These are phyloP conservation scores for Suillus lakei DNA, from an alignment of 768 basidiomycete species.

Conservation along the genomic window DNA sequence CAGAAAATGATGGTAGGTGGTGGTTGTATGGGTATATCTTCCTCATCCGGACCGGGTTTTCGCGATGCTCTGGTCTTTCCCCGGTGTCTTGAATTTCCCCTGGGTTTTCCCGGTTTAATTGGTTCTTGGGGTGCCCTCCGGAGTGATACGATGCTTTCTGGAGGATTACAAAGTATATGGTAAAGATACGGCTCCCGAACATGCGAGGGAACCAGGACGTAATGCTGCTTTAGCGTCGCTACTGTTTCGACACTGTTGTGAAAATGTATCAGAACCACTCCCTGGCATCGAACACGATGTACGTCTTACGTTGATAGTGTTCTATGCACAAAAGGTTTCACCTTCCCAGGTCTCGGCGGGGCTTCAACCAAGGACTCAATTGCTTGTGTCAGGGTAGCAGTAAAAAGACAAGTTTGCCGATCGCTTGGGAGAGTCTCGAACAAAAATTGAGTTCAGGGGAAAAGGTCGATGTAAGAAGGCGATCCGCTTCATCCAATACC, in stretches of 20 bases:
- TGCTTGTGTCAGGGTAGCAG: conserved; percentile 88
- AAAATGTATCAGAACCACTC: conserved; percentile 12
- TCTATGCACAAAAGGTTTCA: conserved; percentile 84
- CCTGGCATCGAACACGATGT: neutral
- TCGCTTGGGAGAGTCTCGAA: conserved; percentile 80
- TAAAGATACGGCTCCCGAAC: conserved; percentile 92
- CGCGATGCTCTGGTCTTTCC: conserved; percentile 35
- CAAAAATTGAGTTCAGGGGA: conserved; percentile 79
- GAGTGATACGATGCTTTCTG: conserved; percentile 71
- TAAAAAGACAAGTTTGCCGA: conserved; percentile 96
- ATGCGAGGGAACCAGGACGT: conserved; percentile 92
- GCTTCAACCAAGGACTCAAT: conserved; percentile 80
- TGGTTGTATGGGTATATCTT: conserved; percentile 68
- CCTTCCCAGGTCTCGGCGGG: conserved; percentile 79
- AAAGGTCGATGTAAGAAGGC: conserved; percentile 88
- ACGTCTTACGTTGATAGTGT: conserved; percentile 71
- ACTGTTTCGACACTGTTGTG: conserved; percentile 83
- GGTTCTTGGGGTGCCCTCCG: conserved; percentile 67
- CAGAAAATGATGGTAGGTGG: conserved; percentile 98
- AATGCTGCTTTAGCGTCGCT: conserved; percentile 83
- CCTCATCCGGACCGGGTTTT: conserved; percentile 38
- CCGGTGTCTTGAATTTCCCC: conserved; percentile 25
- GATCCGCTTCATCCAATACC: conserved; percentile 97
- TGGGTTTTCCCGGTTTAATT: conserved; percentile 35
- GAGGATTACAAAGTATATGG: conserved; percentile 88